Conservation (phyloP, 305 asterid species). For the Plantago lanceolata region DNA sequence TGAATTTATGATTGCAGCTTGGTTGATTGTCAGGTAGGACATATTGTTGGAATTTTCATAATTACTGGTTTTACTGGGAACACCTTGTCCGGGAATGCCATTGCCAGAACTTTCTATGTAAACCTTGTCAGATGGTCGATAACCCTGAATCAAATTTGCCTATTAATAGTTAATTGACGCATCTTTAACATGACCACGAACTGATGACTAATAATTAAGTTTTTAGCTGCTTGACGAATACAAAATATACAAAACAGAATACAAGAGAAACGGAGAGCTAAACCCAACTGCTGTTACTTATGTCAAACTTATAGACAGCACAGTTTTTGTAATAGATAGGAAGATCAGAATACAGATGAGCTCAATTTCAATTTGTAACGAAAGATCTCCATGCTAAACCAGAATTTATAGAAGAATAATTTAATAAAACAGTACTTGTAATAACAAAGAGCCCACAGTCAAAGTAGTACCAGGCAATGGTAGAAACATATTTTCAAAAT, state of each 20-base stretch:
- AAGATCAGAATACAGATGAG: background rate
- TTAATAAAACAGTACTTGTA: background rate
- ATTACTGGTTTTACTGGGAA: conserved; percentile 29
- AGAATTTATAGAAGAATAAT: background rate
- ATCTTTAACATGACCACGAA: conserved; percentile 15
- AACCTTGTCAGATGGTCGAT: conserved; percentile 33
- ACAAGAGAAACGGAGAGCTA: background rate
- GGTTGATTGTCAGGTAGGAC: conserved; percentile 33
- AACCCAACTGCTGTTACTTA: no score
- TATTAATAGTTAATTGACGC: conserved; percentile 11
- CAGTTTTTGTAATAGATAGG: background rate
- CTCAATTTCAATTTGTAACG: background rate
- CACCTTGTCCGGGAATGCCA: conserved; percentile 36
- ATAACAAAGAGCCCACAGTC: background rate
- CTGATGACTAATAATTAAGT: conserved; percentile 1
- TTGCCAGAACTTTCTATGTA: conserved; percentile 36
- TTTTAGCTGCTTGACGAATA: conserved; percentile 4
- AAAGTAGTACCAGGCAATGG: background rate
- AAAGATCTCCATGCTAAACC: conserved; percentile 4
- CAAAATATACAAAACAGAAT: background rate
- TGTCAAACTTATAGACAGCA: conserved; percentile 4
- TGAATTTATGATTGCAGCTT: conserved; percentile 27
- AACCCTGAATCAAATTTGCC: conserved; percentile 46
- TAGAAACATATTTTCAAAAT: conserved; percentile 4
- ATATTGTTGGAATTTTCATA: conserved; percentile 28